These are phyloP conservation scores for Trichodelitschia bisporula DNA, from an alignment of 495 filamentous ascomycete species.

Conservation along the genomic window DNA sequence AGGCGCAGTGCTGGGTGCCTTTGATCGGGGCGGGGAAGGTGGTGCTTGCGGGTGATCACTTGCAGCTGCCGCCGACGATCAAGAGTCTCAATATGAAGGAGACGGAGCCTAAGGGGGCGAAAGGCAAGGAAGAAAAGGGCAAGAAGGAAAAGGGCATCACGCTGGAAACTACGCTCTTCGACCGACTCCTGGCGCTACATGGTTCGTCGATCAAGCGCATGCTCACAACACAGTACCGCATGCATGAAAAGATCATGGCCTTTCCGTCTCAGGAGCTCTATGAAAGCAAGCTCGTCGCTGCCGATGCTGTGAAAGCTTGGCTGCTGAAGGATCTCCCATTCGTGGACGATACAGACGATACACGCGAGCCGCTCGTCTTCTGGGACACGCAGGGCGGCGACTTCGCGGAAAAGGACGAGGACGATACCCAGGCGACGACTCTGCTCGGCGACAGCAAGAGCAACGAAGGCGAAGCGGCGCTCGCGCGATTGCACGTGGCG, in stretches of 20 bases:
- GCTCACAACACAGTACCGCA: conserved; percentile 95
- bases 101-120: conserved; percentile 7
- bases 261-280: conserved; percentile 86
- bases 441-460: conserved; percentile 54
- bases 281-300: conserved; percentile 52
- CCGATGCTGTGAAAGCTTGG: conserved; percentile 45
- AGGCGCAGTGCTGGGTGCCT: conserved; percentile 97
- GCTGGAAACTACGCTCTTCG: conserved; percentile 76
- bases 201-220: conserved; percentile 70
- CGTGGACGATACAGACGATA: conserved; percentile 68
- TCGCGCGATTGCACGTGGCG: conserved; percentile 53
- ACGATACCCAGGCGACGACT: conserved; percentile 17
- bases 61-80: conserved; percentile 86
- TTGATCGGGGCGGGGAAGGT: conserved; percentile 57
- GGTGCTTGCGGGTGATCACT: conserved; percentile 78
- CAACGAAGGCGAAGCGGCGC: conserved; percentile 71
- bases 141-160: conserved; percentile 16
- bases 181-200: conserved; percentile 60
- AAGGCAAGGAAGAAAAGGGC: conserved; percentile 5
- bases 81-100: conserved; percentile 45
- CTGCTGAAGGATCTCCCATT: conserved; percentile 61
- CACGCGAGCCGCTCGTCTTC: conserved; percentile 67
- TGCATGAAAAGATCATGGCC: conserved; percentile 87
- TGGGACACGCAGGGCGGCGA: conserved; percentile 92
- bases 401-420: conserved; percentile 40